Conservation (phyloP, 2,329 filamentous ascomycete species). For the Pseudocercospora ulei region DNA sequence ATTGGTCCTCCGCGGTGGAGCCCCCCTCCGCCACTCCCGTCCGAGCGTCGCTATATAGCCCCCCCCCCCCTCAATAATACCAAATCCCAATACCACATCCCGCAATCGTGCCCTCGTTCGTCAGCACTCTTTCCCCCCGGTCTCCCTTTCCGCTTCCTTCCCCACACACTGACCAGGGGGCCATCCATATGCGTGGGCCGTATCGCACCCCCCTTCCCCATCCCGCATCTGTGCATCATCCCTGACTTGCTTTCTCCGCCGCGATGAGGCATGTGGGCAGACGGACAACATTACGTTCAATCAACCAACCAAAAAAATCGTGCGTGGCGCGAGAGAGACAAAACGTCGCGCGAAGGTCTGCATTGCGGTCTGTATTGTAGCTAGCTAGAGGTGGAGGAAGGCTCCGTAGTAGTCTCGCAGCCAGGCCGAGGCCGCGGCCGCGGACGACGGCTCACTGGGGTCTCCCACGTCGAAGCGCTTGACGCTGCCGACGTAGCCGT, state of each 20-base stretch:
- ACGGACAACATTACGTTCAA: too few relatives aligned
- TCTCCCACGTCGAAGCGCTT: constrained; percentile 37
- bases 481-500: constrained; percentile 63
- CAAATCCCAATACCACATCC: background rate
- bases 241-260: too few relatives aligned
- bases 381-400: constrained; percentile 33
- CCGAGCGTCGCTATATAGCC: constrained; percentile 10
- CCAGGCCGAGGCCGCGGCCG: constrained; percentile 37
- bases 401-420: constrained; percentile 45
- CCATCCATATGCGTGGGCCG: too few relatives aligned
- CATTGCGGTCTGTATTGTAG: background rate
- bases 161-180: too few relatives aligned
- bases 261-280: too few relatives aligned
- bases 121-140: background rate
- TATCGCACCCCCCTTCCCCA: too few relatives aligned
- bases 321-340: too few relatives aligned
- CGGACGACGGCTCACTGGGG: constrained; percentile 8
- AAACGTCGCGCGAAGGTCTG: too few relatives aligned
- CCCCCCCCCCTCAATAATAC: background rate
- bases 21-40: background rate
- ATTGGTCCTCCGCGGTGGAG: constrained; percentile 10
- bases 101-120: too few relatives aligned
- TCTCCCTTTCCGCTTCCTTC: too few relatives aligned
- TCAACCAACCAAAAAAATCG: too few relatives aligned
- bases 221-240: too few relatives aligned